phyloP scores from a whole-genome alignment of 2,329 filamentous ascomycete species.

The Helotiales sp. region DNA sequence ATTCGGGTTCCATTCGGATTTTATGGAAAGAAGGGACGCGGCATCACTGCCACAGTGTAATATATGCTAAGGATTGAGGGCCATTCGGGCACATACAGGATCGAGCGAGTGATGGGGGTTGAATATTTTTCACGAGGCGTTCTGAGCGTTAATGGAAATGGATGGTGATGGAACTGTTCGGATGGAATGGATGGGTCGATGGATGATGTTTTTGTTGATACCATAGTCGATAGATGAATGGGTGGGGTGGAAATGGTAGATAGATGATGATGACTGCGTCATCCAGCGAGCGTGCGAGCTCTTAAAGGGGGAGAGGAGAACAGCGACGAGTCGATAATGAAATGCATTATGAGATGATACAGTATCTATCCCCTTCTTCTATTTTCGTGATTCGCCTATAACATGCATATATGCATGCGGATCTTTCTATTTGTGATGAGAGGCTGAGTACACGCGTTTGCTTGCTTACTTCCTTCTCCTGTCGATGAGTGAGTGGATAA shows the following conservation, averaged over 20 bases:
- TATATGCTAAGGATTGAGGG: neutral
- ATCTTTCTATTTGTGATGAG: neutral
- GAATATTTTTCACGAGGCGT: neutral
- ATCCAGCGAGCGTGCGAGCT: neutral
- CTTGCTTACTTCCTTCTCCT: neutral
- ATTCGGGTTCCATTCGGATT: neutral
- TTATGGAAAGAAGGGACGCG: conserved; percentile 9
- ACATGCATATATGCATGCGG: neutral
- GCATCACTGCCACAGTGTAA: conserved; percentile 14
- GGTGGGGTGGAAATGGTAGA: neutral
- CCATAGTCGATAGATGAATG: neutral
- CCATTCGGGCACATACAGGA: neutral
- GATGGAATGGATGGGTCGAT: conserved; percentile 2
- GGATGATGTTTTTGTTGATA: conserved; percentile 9
- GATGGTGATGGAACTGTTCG: neutral
- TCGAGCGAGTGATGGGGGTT: neutral
- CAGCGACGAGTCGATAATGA: neutral
- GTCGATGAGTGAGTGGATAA: neutral
- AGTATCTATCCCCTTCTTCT: neutral
- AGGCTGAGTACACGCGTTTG: neutral
- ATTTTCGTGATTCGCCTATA: neutral
- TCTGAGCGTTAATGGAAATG: conserved; percentile 16
- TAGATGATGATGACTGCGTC: neutral
- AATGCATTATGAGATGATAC: conserved; percentile 1
- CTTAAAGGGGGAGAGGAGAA: neutral